Evolutionary conservation across 352 stramenopile genomes (phyloP).

Genomic region (Thraustochytrium striatum): DNA sequence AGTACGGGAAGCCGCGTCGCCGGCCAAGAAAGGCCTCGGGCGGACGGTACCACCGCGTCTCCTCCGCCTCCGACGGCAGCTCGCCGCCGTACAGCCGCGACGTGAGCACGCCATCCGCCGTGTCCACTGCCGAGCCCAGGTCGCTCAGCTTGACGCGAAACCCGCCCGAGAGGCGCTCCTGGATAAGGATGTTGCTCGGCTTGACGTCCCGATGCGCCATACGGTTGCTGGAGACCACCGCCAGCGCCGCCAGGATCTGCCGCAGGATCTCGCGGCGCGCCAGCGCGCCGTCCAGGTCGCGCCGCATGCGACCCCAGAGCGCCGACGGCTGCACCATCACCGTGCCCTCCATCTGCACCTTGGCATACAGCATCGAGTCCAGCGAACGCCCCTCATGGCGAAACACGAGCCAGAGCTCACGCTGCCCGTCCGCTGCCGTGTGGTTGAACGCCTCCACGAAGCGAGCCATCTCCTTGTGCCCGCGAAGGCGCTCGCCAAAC

Average conservation of each 20-base stretch:
- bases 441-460: slow-evolving; percentile 45
- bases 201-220: slow-evolving; percentile 41
- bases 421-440: background rate
- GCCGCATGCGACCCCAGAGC: slow-evolving; percentile 33
- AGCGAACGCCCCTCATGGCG: slow-evolving; percentile 31
- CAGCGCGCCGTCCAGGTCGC: background rate
- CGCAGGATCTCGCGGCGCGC: slow-evolving; percentile 32
- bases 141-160: slow-evolving; percentile 31
- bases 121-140: slow-evolving; percentile 33
- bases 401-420: slow-evolving; percentile 39
- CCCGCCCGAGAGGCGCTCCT: background rate
- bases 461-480: background rate
- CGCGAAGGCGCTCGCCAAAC: slow-evolving; percentile 17
- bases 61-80: slow-evolving; percentile 8
- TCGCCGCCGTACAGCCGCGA: background rate
- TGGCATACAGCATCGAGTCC: slow-evolving; percentile 17
- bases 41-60: slow-evolving; percentile 15
- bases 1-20: slow-evolving; percentile 9
- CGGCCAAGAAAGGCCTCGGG: slow-evolving; percentile 32
- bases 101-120: background rate
- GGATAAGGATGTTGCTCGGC: slow-evolving; percentile 11
- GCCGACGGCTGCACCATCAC: slow-evolving; percentile 17
- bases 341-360: background rate
- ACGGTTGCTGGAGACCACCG: background rate
- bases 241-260: slow-evolving; percentile 25